These are phyloP conservation scores for Chytridium lagenaria DNA, from an alignment of 371 early-diverging fungal genomes.

Conservation along the genomic window DNA sequence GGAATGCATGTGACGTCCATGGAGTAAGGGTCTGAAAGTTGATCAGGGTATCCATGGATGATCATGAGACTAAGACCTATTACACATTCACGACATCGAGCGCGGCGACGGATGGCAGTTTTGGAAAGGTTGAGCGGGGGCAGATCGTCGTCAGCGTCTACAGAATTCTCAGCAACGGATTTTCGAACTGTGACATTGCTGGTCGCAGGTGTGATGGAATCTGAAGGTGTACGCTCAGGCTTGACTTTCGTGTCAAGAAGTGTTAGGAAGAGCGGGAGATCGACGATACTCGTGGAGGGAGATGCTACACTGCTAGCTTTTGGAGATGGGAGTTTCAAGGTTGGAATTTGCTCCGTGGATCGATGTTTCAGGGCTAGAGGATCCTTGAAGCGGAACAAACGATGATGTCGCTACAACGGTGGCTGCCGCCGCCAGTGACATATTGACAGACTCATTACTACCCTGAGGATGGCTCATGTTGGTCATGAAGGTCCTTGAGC, in stretches of 20 bases:
- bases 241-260: background rate
- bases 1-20: constrained; percentile 7
- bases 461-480: background rate
- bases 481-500: constrained; percentile 9
- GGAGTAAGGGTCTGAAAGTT: background rate
- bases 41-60: background rate
- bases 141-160: constrained; percentile 2
- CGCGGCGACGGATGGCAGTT: background rate
- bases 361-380: too few species aligned
- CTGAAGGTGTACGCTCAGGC: background rate
- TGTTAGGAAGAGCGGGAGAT: background rate
- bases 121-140: background rate
- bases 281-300: background rate
- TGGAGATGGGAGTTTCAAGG: background rate
- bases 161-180: background rate
- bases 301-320: background rate
- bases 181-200: background rate
- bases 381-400: too few species aligned
- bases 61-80: background rate
- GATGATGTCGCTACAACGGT: background rate
- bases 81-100: constrained; percentile 7
- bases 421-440: background rate
- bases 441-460: background rate
- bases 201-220: background rate
- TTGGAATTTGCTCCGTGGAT: too few species aligned